These are phyloP conservation scores for Teunomyces lycoperdinae DNA, from an alignment of 805 yeast species.

Conservation along the genomic window DNA sequence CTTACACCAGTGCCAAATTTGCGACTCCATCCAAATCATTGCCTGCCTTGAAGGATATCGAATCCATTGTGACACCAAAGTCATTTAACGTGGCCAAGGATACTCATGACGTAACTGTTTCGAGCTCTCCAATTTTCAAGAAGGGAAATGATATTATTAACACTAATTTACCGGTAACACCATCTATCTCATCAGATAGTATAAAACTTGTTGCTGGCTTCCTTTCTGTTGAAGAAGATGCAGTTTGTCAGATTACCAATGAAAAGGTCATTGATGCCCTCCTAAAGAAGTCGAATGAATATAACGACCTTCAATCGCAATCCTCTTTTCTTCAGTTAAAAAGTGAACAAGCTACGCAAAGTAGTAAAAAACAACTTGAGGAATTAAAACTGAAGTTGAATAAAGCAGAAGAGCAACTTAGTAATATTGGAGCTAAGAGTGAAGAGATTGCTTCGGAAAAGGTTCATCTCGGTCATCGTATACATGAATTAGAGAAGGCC, in stretches of 20 bases:
- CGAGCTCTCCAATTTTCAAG: conserved; percentile 19
- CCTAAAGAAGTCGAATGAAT: conserved; percentile 24
- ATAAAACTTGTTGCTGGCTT: conserved; percentile 23
- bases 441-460: neutral
- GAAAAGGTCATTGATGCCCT: conserved; percentile 17
- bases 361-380: conserved; percentile 17
- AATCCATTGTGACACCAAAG: conserved; percentile 39
- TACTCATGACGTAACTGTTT: conserved; percentile 9
- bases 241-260: conserved; percentile 10
- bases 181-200: conserved; percentile 7
- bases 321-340: conserved; percentile 32
- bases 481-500: conserved; percentile 9
- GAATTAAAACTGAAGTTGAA: conserved; percentile 21
- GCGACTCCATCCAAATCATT: conserved; percentile 42
- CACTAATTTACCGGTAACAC: neutral
- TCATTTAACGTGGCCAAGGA: conserved; percentile 41
- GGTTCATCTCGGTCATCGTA: conserved; percentile 2
- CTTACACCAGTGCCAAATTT: conserved; percentile 15
- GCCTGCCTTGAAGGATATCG: conserved; percentile 44
- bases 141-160: neutral
- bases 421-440: neutral
- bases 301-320: conserved; percentile 29
- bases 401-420: conserved; percentile 9
- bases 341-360: conserved; percentile 30
- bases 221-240: conserved; percentile 22